Conservation (phyloP, 495 filamentous ascomycete species). For the Penicillium bovifimosum region DNA sequence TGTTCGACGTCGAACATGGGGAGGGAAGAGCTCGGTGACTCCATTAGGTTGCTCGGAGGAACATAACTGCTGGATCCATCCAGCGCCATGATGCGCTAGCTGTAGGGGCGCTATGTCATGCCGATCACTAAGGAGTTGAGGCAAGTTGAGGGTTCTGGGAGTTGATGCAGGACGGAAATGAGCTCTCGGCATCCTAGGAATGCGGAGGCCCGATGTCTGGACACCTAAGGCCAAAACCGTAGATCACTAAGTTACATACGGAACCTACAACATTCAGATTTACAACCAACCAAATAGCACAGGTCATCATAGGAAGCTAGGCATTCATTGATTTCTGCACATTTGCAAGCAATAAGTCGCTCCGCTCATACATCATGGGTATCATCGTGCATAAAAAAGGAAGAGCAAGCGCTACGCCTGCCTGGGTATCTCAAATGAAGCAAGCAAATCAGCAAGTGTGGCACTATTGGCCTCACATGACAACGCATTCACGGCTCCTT, state of each 20-base stretch:
- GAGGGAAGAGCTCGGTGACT: constrained; percentile 54
- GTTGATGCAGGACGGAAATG: constrained; percentile 8
- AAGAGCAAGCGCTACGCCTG: constrained; percentile 7
- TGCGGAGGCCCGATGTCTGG: constrained; percentile 14
- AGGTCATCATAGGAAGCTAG: background rate
- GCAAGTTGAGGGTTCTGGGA: constrained; percentile 7
- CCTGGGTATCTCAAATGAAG: constrained; percentile 7
- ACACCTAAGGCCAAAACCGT: constrained; percentile 9
- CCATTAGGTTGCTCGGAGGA: constrained; percentile 49
- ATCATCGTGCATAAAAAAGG: constrained; percentile 19
- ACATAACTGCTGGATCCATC: constrained; percentile 50
- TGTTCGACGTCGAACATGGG: constrained; percentile 91
- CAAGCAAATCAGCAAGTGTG: background rate
- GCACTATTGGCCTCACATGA: constrained; percentile 41
- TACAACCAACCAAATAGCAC: background rate
- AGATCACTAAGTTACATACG: background rate
- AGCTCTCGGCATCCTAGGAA: constrained; percentile 13
- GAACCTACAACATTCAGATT: background rate
- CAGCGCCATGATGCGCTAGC: constrained; percentile 49
- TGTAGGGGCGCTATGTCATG: constrained; percentile 32
- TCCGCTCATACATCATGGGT: constrained; percentile 17
- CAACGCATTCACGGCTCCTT: constrained; percentile 69
- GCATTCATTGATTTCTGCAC: background rate
- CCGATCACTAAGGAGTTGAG: constrained; percentile 12
- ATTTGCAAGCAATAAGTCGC: background rate